Conservation (phyloP, 352 stramenopile species). For the Phytophthora agathidicida region DNA sequence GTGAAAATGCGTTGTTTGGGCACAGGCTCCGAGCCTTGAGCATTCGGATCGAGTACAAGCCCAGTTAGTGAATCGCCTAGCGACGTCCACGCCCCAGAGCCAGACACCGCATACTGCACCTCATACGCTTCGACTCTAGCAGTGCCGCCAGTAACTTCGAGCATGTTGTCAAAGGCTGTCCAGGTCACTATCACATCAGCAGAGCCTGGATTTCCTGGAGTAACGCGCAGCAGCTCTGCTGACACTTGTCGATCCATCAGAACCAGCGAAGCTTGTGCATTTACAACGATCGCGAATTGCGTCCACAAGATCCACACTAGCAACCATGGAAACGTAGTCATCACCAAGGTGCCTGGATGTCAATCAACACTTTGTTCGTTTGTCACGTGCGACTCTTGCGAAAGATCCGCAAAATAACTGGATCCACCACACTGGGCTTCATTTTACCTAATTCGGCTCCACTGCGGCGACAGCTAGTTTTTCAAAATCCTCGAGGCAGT, state of each 20-base stretch:
- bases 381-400: slow-evolving; percentile 28
- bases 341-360: slow-evolving; percentile 1
- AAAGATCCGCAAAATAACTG: slow-evolving; percentile 29
- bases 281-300: neutral
- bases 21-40: slow-evolving; percentile 35
- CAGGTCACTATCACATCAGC: slow-evolving; percentile 48
- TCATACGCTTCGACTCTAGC: slow-evolving; percentile 56
- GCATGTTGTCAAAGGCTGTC: slow-evolving; percentile 44
- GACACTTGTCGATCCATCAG: slow-evolving; percentile 27
- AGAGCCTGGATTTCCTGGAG: slow-evolving; percentile 47
- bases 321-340: neutral
- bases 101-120: slow-evolving; percentile 53
- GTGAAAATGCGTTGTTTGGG: slow-evolving; percentile 61
- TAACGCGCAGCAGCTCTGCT: slow-evolving; percentile 37
- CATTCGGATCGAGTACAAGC: slow-evolving; percentile 1
- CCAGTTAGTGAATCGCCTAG: slow-evolving; percentile 47
- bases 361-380: slow-evolving; percentile 19
- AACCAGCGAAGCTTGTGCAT: slow-evolving; percentile 9
- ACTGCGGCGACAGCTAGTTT: slow-evolving; percentile 44
- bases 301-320: slow-evolving; percentile 3
- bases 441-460: slow-evolving; percentile 12
- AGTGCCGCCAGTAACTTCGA: slow-evolving; percentile 11
- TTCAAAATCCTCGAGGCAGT: slow-evolving; percentile 85
- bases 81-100: slow-evolving; percentile 44
- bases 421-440: no score